Evolutionary conservation across 768 basidiomycete genomes (phyloP).

Genomic region (Candolleomyces eurysporus): DNA sequence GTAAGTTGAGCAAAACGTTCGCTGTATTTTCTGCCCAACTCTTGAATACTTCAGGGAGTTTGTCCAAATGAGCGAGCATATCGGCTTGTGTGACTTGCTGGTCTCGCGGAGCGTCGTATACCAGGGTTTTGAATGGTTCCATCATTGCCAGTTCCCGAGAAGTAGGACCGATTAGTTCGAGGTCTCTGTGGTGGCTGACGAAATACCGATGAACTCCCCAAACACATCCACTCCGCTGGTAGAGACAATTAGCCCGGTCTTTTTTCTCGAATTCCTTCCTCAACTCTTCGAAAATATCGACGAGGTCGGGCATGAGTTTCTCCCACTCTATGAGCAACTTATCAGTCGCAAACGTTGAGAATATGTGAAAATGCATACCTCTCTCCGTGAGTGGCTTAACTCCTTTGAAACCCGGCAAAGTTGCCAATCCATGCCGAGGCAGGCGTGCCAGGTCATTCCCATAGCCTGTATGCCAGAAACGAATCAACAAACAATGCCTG

Average conservation of each 20-base stretch:
- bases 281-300: not conserved
- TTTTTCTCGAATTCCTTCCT: not conserved
- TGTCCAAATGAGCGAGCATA: not conserved
- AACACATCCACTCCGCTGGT: not conserved
- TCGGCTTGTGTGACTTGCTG: not conserved
- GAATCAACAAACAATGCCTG: not conserved
- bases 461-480: not conserved
- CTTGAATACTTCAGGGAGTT: not conserved
- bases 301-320: not conserved
- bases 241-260: not conserved
- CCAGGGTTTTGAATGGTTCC: constrained; percentile 1
- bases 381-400: not conserved
- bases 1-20: not conserved
- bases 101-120: not conserved
- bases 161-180: not conserved
- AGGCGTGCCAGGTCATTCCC: not conserved
- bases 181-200: not conserved
- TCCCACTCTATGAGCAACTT: not conserved
- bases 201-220: not conserved
- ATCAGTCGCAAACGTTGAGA: not conserved
- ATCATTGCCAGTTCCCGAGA: not conserved
- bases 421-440: not conserved
- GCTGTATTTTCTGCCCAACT: not conserved
- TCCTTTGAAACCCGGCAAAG: constrained; percentile 2
- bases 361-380: not conserved